Percentiles rank a stretch among this genome's conserved stretches.
phyloP scores from a whole-genome alignment of 345 rosid species.

The Linum tenue region DNA sequence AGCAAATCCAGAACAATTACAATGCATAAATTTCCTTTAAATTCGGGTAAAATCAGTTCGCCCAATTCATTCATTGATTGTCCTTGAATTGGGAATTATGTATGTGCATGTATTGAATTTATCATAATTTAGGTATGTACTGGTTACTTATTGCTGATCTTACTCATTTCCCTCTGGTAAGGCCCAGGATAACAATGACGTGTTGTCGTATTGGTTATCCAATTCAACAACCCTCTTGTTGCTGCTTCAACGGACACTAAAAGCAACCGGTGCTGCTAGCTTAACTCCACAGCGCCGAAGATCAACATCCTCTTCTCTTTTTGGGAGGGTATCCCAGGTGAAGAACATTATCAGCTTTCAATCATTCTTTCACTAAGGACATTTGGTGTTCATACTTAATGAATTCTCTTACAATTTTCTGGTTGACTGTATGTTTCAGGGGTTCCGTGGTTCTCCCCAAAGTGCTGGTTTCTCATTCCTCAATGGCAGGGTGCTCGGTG shows the following conservation, averaged over 20 bases:
- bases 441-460: conserved; percentile 11
- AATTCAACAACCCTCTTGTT: conserved; percentile 21
- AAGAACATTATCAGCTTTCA: background rate
- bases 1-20: background rate
- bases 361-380: background rate
- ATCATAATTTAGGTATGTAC: background rate
- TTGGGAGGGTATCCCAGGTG: conserved; percentile 22
- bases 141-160: background rate
- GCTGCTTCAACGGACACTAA: conserved; percentile 27
- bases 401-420: background rate
- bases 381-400: background rate
- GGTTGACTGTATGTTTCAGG: background rate
- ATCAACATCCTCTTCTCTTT: conserved; percentile 17
- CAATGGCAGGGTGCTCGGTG: conserved; percentile 54
- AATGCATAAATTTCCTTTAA: background rate
- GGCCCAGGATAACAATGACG: conserved; percentile 24
- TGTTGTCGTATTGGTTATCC: conserved; percentile 24
- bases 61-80: background rate
- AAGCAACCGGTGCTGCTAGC: conserved; percentile 26
- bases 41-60: no score
- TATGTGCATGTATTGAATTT: no score
- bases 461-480: conserved; percentile 49
- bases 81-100: background rate
- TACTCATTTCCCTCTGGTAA: background rate
- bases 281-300: conserved; percentile 27